Evolutionary conservation across 1,139 yeast species (phyloP).

Genomic region (Debaryomyces psychrophilus): DNA sequence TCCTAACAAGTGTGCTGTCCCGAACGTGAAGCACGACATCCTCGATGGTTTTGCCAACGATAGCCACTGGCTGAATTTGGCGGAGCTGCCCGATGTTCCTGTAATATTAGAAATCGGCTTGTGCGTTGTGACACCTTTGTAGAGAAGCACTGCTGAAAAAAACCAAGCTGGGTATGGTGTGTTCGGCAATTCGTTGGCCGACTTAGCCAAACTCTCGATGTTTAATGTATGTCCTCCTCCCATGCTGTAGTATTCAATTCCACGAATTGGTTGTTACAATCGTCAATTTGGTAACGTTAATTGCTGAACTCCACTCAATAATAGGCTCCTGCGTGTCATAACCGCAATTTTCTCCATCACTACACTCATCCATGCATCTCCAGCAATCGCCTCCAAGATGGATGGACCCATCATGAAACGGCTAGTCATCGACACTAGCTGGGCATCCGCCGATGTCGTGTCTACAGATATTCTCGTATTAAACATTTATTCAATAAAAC

Average conservation of each 20-base stretch:
- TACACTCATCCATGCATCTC: too few relatives aligned
- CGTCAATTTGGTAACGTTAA: neutral
- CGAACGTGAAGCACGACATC: constrained; percentile 53
- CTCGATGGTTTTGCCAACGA: constrained; percentile 40
- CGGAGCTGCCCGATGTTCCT: constrained; percentile 36
- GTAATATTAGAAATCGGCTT: constrained; percentile 22
- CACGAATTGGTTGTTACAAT: neutral
- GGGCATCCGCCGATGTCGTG: constrained; percentile 36
- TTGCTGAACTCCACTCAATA: constrained; percentile 4
- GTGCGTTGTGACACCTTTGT: constrained; percentile 44
- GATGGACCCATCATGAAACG: too few relatives aligned
- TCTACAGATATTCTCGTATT: neutral
- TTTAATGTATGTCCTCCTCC: constrained; percentile 1
- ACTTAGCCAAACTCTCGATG: neutral
- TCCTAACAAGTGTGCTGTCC: constrained; percentile 74
- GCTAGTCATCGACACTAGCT: too few relatives aligned
- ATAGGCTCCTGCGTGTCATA: constrained; percentile 3
- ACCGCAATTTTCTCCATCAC: constrained; percentile 3
- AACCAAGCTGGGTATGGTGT: constrained; percentile 61
- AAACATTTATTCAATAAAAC: constrained; percentile 11
- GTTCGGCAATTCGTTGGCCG: constrained; percentile 32
- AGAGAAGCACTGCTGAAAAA: constrained; percentile 43
- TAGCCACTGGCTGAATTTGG: constrained; percentile 29
- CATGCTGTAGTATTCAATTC: neutral
- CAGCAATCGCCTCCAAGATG: too few relatives aligned